A percentile compares a stretch with the other conserved stretches of the same genome.
Conservation (phyloP, 805 yeast species). For the Danielia reshetovae region DNA sequence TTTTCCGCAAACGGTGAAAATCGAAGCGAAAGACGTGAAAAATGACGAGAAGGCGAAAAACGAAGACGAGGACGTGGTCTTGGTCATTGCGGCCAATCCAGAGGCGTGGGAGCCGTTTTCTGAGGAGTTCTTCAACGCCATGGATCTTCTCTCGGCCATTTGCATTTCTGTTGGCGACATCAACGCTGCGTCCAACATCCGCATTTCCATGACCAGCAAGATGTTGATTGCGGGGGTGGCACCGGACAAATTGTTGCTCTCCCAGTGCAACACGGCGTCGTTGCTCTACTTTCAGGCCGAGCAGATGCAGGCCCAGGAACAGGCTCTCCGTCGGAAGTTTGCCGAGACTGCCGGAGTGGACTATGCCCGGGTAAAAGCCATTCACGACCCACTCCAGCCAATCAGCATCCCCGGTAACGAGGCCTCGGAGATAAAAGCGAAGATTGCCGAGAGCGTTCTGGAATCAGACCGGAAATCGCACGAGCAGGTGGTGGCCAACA, state of each 20-base stretch:
- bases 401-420: conserved; percentile 7
- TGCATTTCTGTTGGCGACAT: conserved; percentile 69
- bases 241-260: conserved; percentile 57
- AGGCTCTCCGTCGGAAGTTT: conserved; percentile 21
- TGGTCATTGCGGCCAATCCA: conserved; percentile 30
- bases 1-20: too few relatives aligned
- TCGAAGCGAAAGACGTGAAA: too few relatives aligned
- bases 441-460: conserved; percentile 9
- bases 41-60: neutral
- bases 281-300: conserved; percentile 66
- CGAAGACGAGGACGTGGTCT: conserved; percentile 13
- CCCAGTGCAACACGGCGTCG: conserved; percentile 69
- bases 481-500: conserved; percentile 14
- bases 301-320: conserved; percentile 50
- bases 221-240: conserved; percentile 71
- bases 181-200: conserved; percentile 55
- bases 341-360: conserved; percentile 25
- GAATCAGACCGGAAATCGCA: conserved; percentile 28
- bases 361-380: conserved; percentile 13
- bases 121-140: conserved; percentile 72
- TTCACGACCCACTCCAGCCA: conserved; percentile 15
- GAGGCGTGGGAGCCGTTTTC: conserved; percentile 69
- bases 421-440: conserved; percentile 9
- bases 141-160: conserved; percentile 71
- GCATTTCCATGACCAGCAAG: conserved; percentile 61